A percentile compares a stretch with the other conserved stretches of the same genome.
Evolutionary conservation across 129 eudicot species (phyloP).

Genomic region (Heracleum sosnowskyi): DNA sequence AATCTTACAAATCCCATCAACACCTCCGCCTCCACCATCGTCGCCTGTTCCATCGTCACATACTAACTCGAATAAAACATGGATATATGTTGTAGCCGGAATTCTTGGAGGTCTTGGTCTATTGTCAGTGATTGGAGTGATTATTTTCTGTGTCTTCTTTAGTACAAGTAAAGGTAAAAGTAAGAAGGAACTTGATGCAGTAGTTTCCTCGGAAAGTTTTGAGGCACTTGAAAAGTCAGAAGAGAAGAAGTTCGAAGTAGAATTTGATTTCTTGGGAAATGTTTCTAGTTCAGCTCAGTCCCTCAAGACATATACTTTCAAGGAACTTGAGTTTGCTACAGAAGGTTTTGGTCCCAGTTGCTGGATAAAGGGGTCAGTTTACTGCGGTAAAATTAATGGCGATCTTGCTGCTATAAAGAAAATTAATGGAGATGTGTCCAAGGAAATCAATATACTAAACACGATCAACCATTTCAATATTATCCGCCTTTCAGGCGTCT

Average conservation of each 20-base stretch:
- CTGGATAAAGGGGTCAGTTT: conserved; percentile 70
- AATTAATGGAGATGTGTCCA: conserved; percentile 69
- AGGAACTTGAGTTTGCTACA: conserved; percentile 63
- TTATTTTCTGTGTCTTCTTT: conserved; percentile 36
- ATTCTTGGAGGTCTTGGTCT: conserved; percentile 48
- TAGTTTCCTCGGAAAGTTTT: conserved; percentile 44
- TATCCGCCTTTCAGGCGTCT: conserved; percentile 59
- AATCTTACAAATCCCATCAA: conserved; percentile 31
- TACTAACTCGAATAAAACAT: conserved; percentile 34
- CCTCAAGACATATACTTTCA: conserved; percentile 48
- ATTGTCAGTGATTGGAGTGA: conserved; percentile 21
- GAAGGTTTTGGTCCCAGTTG: conserved; percentile 49
- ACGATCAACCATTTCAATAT: conserved; percentile 45
- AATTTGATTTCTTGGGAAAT: conserved; percentile 44
- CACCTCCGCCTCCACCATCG: conserved; percentile 37
- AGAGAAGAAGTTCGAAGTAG: conserved; percentile 39
- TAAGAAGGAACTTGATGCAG: conserved; percentile 21
- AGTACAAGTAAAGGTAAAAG: conserved; percentile 11
- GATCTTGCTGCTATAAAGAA: conserved; percentile 80
- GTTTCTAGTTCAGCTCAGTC: conserved; percentile 66
- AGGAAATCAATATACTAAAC: conserved; percentile 34
- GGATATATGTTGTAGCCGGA: conserved; percentile 52
- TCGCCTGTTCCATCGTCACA: conserved; percentile 18
- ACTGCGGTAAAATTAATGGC: conserved; percentile 61
- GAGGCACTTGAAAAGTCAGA: conserved; percentile 45